Conservation (phyloP, 2,329 filamentous ascomycete species). For the Calonectria honghensis region DNA sequence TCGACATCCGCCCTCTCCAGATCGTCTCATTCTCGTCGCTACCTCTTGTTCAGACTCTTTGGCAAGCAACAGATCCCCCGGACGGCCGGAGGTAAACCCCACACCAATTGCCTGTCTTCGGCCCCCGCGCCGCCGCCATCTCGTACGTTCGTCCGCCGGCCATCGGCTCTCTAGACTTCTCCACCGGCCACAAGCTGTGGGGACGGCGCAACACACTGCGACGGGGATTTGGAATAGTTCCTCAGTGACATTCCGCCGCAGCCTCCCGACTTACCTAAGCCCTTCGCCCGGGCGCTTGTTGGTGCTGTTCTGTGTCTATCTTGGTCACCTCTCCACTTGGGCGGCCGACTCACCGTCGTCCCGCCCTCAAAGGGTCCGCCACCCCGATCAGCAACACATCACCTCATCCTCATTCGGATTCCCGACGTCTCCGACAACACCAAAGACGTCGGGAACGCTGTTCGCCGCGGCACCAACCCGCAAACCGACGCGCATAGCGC, state of each 20-base stretch:
- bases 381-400: constrained; percentile 17
- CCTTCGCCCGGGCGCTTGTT: constrained; percentile 28
- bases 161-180: constrained; percentile 35
- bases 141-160: constrained; percentile 30
- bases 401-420: constrained; percentile 21
- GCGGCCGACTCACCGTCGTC: constrained; percentile 33
- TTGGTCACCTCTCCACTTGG: constrained; percentile 32
- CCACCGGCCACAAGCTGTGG: constrained; percentile 25
- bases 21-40: not conserved
- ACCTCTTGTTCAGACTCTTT: constrained; percentile 11
- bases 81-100: constrained; percentile 6
- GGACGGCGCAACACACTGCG: constrained; percentile 14
- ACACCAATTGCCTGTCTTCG: constrained; percentile 10
- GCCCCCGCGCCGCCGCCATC: constrained; percentile 31
- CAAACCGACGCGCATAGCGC: constrained; percentile 11
- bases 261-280: constrained; percentile 33
- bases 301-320: constrained; percentile 28
- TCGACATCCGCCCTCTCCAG: not conserved
- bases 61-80: not conserved
- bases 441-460: constrained; percentile 10
- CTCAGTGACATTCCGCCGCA: constrained; percentile 8
- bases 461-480: constrained; percentile 21
- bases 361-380: constrained; percentile 29
- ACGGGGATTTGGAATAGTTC: constrained; percentile 8
- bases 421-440: constrained; percentile 15